Evolutionary conservation across 2,329 filamentous ascomycete genomes (phyloP).

Genomic region (Venturia pyrina): DNA sequence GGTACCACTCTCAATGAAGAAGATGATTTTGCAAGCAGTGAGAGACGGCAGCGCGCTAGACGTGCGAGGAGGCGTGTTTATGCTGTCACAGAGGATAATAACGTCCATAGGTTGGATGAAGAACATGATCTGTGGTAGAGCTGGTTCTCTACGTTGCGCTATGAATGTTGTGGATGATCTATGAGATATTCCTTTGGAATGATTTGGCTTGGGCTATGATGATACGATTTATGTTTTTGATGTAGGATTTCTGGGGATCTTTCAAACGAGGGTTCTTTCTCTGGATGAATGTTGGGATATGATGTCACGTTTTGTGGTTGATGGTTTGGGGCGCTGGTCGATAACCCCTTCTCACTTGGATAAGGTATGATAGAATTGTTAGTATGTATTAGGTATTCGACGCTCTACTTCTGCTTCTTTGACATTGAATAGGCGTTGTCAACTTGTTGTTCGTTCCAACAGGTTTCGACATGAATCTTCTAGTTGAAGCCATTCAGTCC

Average conservation of each 20-base stretch:
- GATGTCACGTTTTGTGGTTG: neutral
- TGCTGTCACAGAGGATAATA: conserved; percentile 1
- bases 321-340: neutral
- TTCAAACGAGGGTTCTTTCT: no score
- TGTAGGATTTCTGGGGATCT: neutral
- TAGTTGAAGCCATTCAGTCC: neutral
- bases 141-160: neutral
- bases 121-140: conserved; percentile 1
- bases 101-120: neutral
- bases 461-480: neutral
- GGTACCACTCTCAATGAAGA: neutral
- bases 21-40: neutral
- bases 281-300: neutral
- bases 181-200: neutral
- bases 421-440: no score
- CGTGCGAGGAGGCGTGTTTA: conserved; percentile 4
- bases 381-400: no score
- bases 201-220: neutral
- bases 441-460: no score
- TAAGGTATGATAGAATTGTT: neutral
- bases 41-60: neutral
- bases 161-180: neutral
- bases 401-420: no score
- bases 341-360: neutral
- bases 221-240: neutral